These are phyloP conservation scores for Suillus decipiens DNA, from an alignment of 768 basidiomycete species.

Conservation along the genomic window DNA sequence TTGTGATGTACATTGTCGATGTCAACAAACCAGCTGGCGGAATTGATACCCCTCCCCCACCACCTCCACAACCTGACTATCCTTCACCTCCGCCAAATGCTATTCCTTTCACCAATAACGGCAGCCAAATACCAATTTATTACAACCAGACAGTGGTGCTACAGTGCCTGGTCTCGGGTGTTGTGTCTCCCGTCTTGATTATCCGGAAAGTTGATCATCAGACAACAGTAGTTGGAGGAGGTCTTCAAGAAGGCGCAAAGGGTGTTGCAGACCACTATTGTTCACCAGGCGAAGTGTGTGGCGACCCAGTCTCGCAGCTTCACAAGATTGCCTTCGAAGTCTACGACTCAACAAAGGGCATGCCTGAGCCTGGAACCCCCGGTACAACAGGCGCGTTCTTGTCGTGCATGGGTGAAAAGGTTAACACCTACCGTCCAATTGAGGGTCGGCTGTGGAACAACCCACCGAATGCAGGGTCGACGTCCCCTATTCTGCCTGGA, in stretches of 20 bases:
- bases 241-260: conserved; percentile 86
- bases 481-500: conserved; percentile 62
- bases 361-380: conserved; percentile 76
- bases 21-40: conserved; percentile 80
- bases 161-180: conserved; percentile 92
- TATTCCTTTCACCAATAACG: conserved; percentile 81
- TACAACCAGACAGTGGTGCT: conserved; percentile 97
- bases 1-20: conserved; percentile 97
- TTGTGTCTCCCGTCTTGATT: conserved; percentile 90
- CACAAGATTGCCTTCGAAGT: conserved; percentile 97
- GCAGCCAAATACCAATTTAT: conserved; percentile 86
- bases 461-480: conserved; percentile 43
- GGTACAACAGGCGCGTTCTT: conserved; percentile 82
- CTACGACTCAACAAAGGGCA: conserved; percentile 66
- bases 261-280: conserved; percentile 84
- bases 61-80: conserved; percentile 85
- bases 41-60: conserved; percentile 75
- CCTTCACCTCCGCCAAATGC: conserved; percentile 92
- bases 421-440: conserved; percentile 85
- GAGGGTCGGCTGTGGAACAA: conserved; percentile 81
- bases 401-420: conserved; percentile 91
- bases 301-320: conserved; percentile 92
- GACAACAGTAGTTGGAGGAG: conserved; percentile 87
- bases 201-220: conserved; percentile 93
- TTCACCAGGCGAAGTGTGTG: conserved; percentile 81